Conservation (phyloP, 2,329 filamentous ascomycete genomes). For the Pseudophaeomoniella oleicola region DNA sequence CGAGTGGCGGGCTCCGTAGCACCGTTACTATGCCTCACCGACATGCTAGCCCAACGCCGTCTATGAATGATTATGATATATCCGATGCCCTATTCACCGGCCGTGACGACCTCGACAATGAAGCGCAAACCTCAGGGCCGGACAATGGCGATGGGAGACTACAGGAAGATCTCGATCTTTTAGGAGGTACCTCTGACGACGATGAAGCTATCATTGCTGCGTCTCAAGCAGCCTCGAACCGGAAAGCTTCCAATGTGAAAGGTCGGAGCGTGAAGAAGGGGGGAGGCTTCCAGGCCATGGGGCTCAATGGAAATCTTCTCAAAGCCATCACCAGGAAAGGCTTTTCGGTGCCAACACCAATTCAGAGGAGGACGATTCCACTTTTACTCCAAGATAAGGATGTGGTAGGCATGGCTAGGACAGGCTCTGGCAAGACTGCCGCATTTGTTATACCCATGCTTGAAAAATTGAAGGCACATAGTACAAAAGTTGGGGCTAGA, state of each 20-base stretch:
- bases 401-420: conserved; percentile 97
- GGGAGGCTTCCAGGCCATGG: conserved; percentile 93
- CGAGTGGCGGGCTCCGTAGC: too few species aligned
- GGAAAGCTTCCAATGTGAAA: conserved; percentile 70
- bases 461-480: conserved; percentile 79
- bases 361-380: conserved; percentile 93
- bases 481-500: conserved; percentile 68
- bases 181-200: conserved; percentile 40
- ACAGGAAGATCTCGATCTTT: conserved; percentile 45
- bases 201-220: conserved; percentile 88
- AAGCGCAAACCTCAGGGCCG: conserved; percentile 34
- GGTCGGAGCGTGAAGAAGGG: conserved; percentile 84
- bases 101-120: conserved; percentile 39
- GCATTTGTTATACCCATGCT: conserved; percentile 99
- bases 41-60: conserved; percentile 64
- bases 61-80: conserved; percentile 87
- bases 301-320: conserved; percentile 65
- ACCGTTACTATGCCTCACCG: conserved; percentile 49
- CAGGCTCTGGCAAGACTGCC: conserved; percentile 96
- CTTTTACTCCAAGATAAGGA: conserved; percentile 79
- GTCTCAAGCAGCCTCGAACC: conserved; percentile 72
- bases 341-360: conserved; percentile 90
- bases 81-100: conserved; percentile 59
- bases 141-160: conserved; percentile 19
- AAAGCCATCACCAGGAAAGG: conserved; percentile 89